Evolutionary conservation across 1,139 yeast species (phyloP), one percentile per base, ranked within the genome.

Genomic region (Maudiozyma humilis): DNA sequence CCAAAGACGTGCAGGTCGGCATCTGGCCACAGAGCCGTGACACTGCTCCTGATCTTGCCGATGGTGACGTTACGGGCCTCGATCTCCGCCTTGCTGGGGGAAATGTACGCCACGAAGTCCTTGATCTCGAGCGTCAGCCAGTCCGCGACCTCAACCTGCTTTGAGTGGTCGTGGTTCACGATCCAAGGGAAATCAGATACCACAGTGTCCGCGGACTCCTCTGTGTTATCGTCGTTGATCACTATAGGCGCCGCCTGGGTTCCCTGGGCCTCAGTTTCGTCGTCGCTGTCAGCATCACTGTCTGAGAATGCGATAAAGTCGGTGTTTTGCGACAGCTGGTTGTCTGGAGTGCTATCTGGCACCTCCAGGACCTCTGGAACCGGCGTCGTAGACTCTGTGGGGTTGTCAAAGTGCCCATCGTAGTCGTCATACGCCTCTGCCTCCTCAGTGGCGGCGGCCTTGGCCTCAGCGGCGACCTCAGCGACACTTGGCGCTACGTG

Each of bases 1-100:
- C 99, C 99, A 69, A 93, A 91, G 13, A 89, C 95, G 54, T 82
- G 84, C 6, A 84, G 76, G 47, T 83, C 86, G 2, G 95, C 82
- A 50, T 79, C 86, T 1, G 81, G 78, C 97, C 98, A 91, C 45
- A 83, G 69, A 1, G 66, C 57, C 31, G 64, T 64, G 5, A 89
- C 83, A 13, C 77, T 71, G 4, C 63, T 59, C 47, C 82, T 78
- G 37, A 93, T 68, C 39, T 76, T 71, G 35, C 71, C 65, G 19
- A 91, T 82, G 1, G 88, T 82, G 7, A 65, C 65, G 52, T 86
- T 84, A 60, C 98, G 76, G 5, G 76, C 69, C 38, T 69, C 65
- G 47, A 86, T 85, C 57, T 91, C 98, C 7, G 71, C 75, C 35
- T 72, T 76, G 1, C 93, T 80, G 1, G 98, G 98, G 0, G 96